phyloP scores from a whole-genome alignment of 352 stramenopile species.

The Globisporangium viniferum region DNA sequence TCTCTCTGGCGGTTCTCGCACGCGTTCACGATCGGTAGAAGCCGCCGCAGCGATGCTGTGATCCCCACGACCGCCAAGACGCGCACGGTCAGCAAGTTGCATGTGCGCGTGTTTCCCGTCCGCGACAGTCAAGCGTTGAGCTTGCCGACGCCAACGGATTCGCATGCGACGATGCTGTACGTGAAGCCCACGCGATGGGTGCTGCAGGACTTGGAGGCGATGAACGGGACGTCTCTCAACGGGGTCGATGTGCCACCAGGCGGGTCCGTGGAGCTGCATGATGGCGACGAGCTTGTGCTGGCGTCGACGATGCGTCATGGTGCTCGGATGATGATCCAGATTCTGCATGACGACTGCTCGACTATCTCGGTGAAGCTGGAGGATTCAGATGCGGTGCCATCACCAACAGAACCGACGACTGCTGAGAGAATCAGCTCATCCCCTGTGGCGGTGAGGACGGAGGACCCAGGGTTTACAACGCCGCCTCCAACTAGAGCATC shows the following conservation, averaged over 20 bases:
- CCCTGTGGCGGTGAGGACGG: constrained; percentile 1
- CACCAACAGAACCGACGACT: background rate
- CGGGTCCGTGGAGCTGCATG: constrained; percentile 54
- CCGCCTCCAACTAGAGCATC: constrained; percentile 9
- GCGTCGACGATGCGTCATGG: constrained; percentile 62
- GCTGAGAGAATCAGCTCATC: constrained; percentile 18
- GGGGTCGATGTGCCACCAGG: constrained; percentile 52
- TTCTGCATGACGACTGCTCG: constrained; percentile 37
- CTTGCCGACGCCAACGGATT: background rate
- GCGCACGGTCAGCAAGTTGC: constrained; percentile 72
- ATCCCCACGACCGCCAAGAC: constrained; percentile 71
- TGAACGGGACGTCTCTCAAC: constrained; percentile 81
- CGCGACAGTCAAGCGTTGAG: constrained; percentile 2
- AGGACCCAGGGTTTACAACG: constrained; percentile 12
- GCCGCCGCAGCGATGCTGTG: constrained; percentile 62
- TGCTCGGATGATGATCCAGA: constrained; percentile 48
- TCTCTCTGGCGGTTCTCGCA: constrained; percentile 43
- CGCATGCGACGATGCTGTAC: constrained; percentile 10
- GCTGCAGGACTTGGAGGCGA: constrained; percentile 73
- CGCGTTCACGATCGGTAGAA: constrained; percentile 71
- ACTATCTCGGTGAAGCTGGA: constrained; percentile 40
- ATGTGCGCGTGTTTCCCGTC: constrained; percentile 58
- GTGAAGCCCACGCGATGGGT: constrained; percentile 47
- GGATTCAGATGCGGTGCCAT: background rate
- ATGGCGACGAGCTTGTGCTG: constrained; percentile 70